Conservation (phyloP, 2,329 filamentous ascomycete genomes). For the Colletotrichum sp. region DNA sequence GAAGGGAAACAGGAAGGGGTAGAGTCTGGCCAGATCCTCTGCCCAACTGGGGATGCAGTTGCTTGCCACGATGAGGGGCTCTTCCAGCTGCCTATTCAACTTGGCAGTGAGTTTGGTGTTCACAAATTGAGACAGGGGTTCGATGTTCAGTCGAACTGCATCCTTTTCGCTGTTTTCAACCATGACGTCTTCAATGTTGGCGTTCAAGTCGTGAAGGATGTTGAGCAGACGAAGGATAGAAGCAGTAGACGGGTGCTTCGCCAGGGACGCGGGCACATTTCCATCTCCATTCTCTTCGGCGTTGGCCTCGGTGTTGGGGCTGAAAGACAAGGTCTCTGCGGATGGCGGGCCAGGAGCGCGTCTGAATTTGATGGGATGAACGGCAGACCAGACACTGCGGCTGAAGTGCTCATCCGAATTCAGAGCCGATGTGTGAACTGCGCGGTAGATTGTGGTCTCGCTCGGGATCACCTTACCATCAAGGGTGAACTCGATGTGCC, state of each 20-base stretch:
- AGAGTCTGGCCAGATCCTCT: slow-evolving; percentile 89
- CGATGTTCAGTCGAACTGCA: slow-evolving; percentile 72
- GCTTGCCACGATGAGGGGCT: slow-evolving; percentile 95
- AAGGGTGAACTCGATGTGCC: slow-evolving; percentile 96
- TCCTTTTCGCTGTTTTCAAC: slow-evolving; percentile 70
- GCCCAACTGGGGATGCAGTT: slow-evolving; percentile 96
- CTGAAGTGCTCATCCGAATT: slow-evolving; percentile 66
- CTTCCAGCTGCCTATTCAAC: slow-evolving; percentile 94
- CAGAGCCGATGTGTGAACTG: slow-evolving; percentile 72
- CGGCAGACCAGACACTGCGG: slow-evolving; percentile 86
- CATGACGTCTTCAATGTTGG: slow-evolving; percentile 90
- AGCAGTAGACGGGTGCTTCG: slow-evolving; percentile 82
- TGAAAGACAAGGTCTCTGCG: slow-evolving; percentile 70
- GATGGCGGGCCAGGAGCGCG: slow-evolving; percentile 84
- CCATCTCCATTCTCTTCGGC: slow-evolving; percentile 60
- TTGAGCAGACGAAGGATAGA: slow-evolving; percentile 88
- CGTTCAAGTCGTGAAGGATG: slow-evolving; percentile 90
- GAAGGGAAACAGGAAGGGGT: slow-evolving; percentile 97
- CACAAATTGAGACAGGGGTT: slow-evolving; percentile 92
- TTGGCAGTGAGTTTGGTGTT: slow-evolving; percentile 99
- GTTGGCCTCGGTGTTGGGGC: slow-evolving; percentile 49
- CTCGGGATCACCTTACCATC: slow-evolving; percentile 84
- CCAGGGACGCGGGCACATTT: slow-evolving; percentile 75
- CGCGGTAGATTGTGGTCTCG: slow-evolving; percentile 95
- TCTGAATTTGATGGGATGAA: slow-evolving; percentile 92